Evolutionary conservation across 192 early-diverging fungal genomes (phyloP), one percentile per base, ranked within the genome.

Genomic region (Thoreauomyces humboldtii): DNA sequence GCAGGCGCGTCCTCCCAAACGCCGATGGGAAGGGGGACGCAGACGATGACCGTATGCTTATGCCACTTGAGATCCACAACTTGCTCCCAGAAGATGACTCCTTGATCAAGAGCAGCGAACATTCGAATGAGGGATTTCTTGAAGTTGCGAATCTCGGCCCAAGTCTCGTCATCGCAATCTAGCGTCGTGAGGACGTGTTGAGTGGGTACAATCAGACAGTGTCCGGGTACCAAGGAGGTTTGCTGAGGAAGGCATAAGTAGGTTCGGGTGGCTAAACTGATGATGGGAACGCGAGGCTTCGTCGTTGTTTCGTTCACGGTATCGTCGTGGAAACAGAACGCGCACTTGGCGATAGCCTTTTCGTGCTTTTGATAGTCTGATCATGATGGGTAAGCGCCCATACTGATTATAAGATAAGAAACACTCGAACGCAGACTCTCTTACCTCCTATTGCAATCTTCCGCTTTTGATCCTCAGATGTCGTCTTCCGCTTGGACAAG

Each of bases 111-210:
- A 5, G 74, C 88, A 9, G 82, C 86, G 72, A 91, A 91, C 91
- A 96, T 94, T 53, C 81, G 85, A 48, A 93, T 88, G 41, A 99
- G 72, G 64, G 88, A 92, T 66, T 99, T 99, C 86, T 92, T 87
- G 73, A 99, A 99, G 65, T 97, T 99, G 67, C 87, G 60, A 32
- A 99, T 92, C 71, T 99, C 96, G 46, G 89, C 89, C 95, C 95
- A 97, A 12, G 78, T 79, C 62, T 92, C 91, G 56, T 99, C 94
- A 46, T 95, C 92, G 46, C 86, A 89, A 64, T 92, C 88, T 31
- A 99, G 73, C 12, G 88, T 92, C 6, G 90, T 88, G 0, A 85
- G 65, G 29, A 85, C 78, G 62, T 99, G 96, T 54, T 94, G 86
- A 12, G 91, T 61, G 15, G 96, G 96, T 6, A 94, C 90, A 67